Evolutionary conservation across 768 basidiomycete genomes (phyloP).

Genomic region (Candolleomyces aberdarensis): DNA sequence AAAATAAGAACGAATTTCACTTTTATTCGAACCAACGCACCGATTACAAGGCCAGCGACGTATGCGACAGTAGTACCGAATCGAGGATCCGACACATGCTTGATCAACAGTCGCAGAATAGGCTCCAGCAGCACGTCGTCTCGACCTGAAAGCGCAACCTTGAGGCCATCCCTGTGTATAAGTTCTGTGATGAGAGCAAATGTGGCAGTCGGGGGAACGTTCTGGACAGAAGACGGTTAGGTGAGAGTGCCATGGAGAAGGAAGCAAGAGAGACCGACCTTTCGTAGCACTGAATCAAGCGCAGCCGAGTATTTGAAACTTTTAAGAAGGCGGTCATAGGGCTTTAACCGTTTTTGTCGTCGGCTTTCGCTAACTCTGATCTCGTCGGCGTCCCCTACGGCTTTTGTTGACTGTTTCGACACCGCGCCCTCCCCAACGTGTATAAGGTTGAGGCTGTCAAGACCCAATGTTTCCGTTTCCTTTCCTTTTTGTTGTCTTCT

Average conservation of each 20-base stretch:
- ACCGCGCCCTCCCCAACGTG: conserved; percentile 50
- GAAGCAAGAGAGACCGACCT: conserved; percentile 43
- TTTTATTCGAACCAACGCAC: conserved; percentile 40
- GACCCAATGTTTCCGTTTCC: conserved; percentile 40
- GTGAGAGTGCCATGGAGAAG: background rate
- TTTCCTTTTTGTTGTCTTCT: conserved; percentile 75
- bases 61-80: conserved; percentile 90
- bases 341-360: conserved; percentile 67
- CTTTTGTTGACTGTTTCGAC: conserved; percentile 40
- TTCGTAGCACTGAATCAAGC: conserved; percentile 85
- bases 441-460: conserved; percentile 7
- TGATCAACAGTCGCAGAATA: conserved; percentile 79
- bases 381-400: conserved; percentile 67
- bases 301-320: conserved; percentile 93
- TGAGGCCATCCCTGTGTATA: conserved; percentile 85
- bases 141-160: conserved; percentile 81
- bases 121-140: conserved; percentile 95
- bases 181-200: conserved; percentile 94
- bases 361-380: conserved; percentile 66
- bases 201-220: conserved; percentile 76
- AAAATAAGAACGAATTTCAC: conserved; percentile 5
- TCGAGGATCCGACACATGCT: conserved; percentile 84
- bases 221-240: conserved; percentile 39
- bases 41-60: conserved; percentile 76
- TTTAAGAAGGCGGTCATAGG: conserved; percentile 89